These are phyloP conservation scores for Castanopsis chinensis DNA, from an alignment of 306 rosid species.

Conservation along the genomic window DNA sequence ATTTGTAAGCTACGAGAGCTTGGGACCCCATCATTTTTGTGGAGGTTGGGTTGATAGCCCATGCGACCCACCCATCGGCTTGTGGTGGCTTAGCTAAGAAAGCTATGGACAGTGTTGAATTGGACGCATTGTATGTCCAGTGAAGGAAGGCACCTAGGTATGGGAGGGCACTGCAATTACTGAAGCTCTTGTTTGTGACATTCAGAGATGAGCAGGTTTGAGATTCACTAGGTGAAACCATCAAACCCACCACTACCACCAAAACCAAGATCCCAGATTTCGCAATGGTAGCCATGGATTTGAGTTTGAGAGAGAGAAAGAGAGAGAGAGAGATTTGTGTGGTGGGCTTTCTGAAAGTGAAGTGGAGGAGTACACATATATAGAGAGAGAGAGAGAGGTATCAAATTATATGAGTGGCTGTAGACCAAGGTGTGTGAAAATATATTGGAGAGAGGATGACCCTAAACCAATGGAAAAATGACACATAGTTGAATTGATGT, in stretches of 20 bases:
- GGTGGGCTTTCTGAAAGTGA: too few species aligned
- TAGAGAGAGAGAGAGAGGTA: too few species aligned
- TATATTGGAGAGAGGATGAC: not conserved
- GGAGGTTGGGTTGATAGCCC: slow-evolving; percentile 67
- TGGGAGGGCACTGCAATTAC: slow-evolving; percentile 53
- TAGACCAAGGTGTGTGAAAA: not conserved
- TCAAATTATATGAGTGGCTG: not conserved
- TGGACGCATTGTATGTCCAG: slow-evolving; percentile 50
- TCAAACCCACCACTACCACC: not conserved
- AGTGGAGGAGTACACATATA: accelerated
- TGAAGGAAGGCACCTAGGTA: slow-evolving; percentile 46
- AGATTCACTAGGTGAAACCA: slow-evolving; percentile 34
- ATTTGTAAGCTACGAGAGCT: slow-evolving; percentile 46
- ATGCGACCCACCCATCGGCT: slow-evolving; percentile 56
- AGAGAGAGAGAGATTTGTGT: too few species aligned
- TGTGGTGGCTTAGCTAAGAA: slow-evolving; percentile 35
- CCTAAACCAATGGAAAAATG: not conserved
- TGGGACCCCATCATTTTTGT: slow-evolving; percentile 57
- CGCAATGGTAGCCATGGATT: too few species aligned
- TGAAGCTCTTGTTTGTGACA: slow-evolving; percentile 28
- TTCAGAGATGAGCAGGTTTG: slow-evolving; percentile 40
- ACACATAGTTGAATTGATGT: not conserved
- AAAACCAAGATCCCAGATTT: too few species aligned
- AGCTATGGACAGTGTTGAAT: slow-evolving; percentile 59
- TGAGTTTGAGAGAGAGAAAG: too few species aligned